Base-by-base conservation (phyloP, 805 yeast genomes). In the Pichia cephalocereana region DNA sequence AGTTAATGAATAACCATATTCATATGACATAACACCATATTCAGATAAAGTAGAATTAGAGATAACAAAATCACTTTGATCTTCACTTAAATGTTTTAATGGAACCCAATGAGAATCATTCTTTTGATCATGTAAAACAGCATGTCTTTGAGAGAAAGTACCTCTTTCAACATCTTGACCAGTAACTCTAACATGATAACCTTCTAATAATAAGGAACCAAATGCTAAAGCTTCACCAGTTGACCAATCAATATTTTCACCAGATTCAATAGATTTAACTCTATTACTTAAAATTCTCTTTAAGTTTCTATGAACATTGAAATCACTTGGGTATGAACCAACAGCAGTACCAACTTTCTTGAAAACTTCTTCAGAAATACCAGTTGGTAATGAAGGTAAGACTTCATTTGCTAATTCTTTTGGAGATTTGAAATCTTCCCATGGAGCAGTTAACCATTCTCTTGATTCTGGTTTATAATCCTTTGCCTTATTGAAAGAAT, bases 91-190 rank as follows among this genome's bases (percentile, higher is more conserved):
- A 65, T 86, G 76, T 69, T 85, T 79, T 67, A 93, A 78, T 61
- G 99, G 98, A 51, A 88, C 83, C 72, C 85, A 82, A 30, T 86
- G 81, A 43, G 72, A 71, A 70, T 90, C 97, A 44, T 86, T 82
- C 47, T 80, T 74, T 74, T 93, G 99, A 70, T 93, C 99, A 68
- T 93, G 99, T 68, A 93, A 76, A 43, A 93, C 97, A 50, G 98
- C 91, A 66, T 93, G 99, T 74, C 99, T 91, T 76, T 93, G 99
- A 47, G 99, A 93, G 79, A 93, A 91, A 39, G 99, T 93, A 76
- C 99, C 99, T 81, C 99, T 89, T 79, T 93, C 99, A 57, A 93
- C 98, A 79, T 93, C 99, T 76, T 93, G 98, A 68, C 99, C 99
- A 43, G 96, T 86, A 45, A 93, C 85, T 76, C 99, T 86, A 52